Base-by-base conservation (phyloP, 106 monocot genomes). In the Chionographis japonica region DNA sequence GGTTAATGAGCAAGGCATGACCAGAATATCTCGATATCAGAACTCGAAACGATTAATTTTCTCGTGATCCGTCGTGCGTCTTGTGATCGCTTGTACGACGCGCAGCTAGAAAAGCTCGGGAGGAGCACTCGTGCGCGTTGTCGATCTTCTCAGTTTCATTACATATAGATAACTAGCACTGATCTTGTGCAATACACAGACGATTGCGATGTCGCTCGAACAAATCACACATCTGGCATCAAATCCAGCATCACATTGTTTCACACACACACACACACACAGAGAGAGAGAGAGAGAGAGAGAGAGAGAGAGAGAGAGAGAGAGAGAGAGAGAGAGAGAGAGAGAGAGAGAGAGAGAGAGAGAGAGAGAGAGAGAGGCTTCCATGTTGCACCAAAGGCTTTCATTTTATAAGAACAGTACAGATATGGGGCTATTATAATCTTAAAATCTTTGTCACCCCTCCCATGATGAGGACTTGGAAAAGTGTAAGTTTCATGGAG, bases 361-460 rank as follows among this genome's bases (percentile, higher is more conserved):
- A 27, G 27, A 27, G 27, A 27, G 27, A 27, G 27, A 27, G 27
- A 1, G 27, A 1, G 27, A 27, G 27, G n/a, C n/a, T n/a, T n/a
- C n/a, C 27, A 27, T 27, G 27, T 27, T 27, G 27, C 27, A 27
- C 1, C 1, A 27, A 27, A 27, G 27, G 27, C 27, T 1, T 27
- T 1, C 27, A 27, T 1, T 27, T 27, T 27, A 27, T 27, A 27
- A 27, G 0, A 46, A 6, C 2, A 10, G 46, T 46, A 6, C 0
- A 46, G 5, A 5, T 50, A 17, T 16, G 63, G 40, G 38, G n/a
- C 63, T n/a, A n/a, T 64, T 68, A 62, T 72, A 69, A 16, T 52
- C 59, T 66, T 56, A 62, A 70, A 72, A 75, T 80, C 73, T 69
- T 76, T 84, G 73, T 80, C 80, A 84, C 64, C 54, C 66, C 63